Evolutionary conservation across 805 yeast genomes (phyloP), one percentile per base, ranked within the genome.

Genomic region (Schwanniomyces occidentalis): DNA sequence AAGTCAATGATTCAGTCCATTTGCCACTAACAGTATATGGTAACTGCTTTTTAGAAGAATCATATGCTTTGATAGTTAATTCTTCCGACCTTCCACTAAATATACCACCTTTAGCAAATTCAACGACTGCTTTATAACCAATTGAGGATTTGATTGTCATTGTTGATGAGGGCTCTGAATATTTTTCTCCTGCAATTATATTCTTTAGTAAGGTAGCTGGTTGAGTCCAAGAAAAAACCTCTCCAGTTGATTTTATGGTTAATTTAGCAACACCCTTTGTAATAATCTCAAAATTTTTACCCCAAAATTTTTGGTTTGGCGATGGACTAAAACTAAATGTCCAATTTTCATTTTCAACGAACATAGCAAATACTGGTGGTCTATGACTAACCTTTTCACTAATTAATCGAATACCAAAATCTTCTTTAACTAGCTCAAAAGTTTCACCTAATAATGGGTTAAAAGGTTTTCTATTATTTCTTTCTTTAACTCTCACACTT

Each of bases 361-460:
- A 81, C 15, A 82, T 68, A 1, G 97, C 96, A 65, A 89, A 79
- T 2, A 90, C 77, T 10, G 82, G 81, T 2, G 99, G 99, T 37
- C 86, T 76, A 51, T 93, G 99, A 19, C 78, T 61, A 13, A 93
- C 95, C 54, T 93, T 93, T 56, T 93, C 99, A 12, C 87, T 71
- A 4, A 93, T 46, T 26, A 85, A 57, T 46, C 98, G 65, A 45
- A 82, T 72, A 0, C 90, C 90, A 32, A 75, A 61, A 50, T 87
- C 95, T 42, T 88, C 95, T 25, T 96, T 73, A 2, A 88, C 93
- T 27, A 87, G 67, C 59, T 93, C 99, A 58, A 61, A 93, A 0
- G 97, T 90, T 56, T 93, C 99, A 14, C 98, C 97, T 13, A 93
- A 65, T 33, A 93, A 68, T 7, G 99, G 98, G 54, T 89, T 93